A percentile compares a stretch with the other conserved stretches of the same genome.
Evolutionary conservation across 805 yeast genomes (phyloP).

Genomic region (Hanseniaspora taiwanica): DNA sequence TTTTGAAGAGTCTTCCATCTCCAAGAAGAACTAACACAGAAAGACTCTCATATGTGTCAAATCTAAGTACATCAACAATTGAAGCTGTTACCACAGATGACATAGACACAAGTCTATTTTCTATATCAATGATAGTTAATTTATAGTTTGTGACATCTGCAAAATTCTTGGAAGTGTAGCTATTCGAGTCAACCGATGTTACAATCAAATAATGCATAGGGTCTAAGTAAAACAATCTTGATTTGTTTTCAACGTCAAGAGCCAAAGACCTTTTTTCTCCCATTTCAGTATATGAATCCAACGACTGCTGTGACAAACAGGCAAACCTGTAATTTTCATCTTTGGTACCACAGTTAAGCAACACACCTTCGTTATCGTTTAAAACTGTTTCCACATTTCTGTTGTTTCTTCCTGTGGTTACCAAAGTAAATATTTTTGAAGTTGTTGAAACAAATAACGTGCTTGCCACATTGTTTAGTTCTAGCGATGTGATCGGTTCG

Average conservation of each 20-base stretch:
- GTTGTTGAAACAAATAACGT: constrained; percentile 64
- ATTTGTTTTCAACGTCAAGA: constrained; percentile 43
- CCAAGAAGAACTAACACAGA: constrained; percentile 49
- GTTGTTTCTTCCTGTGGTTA: constrained; percentile 67
- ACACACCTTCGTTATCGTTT: constrained; percentile 35
- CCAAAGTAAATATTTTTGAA: constrained; percentile 52
- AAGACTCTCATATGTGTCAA: constrained; percentile 30
- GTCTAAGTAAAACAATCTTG: constrained; percentile 30
- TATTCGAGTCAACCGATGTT: constrained; percentile 30
- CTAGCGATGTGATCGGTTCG: constrained; percentile 73
- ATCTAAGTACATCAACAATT: constrained; percentile 42
- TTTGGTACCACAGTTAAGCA: constrained; percentile 27
- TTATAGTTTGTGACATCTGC: constrained; percentile 34
- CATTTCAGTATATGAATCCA: constrained; percentile 46
- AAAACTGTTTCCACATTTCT: constrained; percentile 33
- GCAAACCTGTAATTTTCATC: constrained; percentile 39
- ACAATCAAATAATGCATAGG: constrained; percentile 47
- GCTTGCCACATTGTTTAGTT: constrained; percentile 37
- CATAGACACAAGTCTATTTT: constrained; percentile 57
- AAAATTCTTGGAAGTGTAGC: constrained; percentile 21
- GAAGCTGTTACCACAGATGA: constrained; percentile 55
- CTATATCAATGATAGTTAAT: constrained; percentile 53
- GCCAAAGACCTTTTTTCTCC: constrained; percentile 43
- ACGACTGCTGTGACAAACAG: constrained; percentile 49
- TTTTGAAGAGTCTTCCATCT: constrained; percentile 61